These are phyloP conservation scores for Pichia pseudocactophila DNA, from an alignment of 805 yeast genomes.

Conservation along the genomic window DNA sequence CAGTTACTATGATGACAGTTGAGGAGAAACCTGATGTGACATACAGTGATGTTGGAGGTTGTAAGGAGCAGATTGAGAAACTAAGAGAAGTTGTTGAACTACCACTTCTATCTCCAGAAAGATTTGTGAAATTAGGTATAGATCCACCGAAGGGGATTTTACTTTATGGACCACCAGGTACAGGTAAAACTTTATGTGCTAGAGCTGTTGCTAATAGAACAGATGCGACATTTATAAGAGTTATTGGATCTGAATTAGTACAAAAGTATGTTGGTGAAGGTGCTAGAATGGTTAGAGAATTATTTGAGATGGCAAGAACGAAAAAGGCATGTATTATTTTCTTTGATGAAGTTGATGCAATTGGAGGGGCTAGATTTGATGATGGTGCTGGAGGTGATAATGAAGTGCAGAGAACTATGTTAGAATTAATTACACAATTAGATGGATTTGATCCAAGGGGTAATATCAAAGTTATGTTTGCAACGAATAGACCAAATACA, in stretches of 20 bases:
- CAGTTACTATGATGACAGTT: conserved; percentile 99
- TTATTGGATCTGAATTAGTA: conserved; percentile 95
- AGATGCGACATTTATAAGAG: conserved; percentile 96
- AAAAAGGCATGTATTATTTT: conserved; percentile 97
- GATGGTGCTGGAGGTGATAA: conserved; percentile 99
- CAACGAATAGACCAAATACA: conserved; percentile 96
- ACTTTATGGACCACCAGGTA: conserved; percentile 97
- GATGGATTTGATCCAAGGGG: conserved; percentile 99
- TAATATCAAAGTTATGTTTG: conserved; percentile 98
- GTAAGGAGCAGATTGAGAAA: conserved; percentile 96
- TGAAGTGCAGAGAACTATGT: conserved; percentile 98
- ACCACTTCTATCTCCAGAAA: conserved; percentile 89
- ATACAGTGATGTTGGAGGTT: conserved; percentile 96
- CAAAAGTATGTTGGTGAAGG: conserved; percentile 99
- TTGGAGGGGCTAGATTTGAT: conserved; percentile 99
- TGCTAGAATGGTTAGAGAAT: conserved; percentile 98
- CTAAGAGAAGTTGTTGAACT: conserved; percentile 92
- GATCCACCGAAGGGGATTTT: conserved; percentile 99
- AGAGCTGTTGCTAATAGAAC: conserved; percentile 99
- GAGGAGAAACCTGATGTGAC: conserved; percentile 99
- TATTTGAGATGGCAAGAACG: conserved; percentile 98
- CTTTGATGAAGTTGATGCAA: conserved; percentile 97
- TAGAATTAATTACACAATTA: conserved; percentile 93
- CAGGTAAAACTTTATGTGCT: conserved; percentile 97
- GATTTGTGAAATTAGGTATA: conserved; percentile 93